Evolutionary conservation across 495 filamentous ascomycete species (phyloP).

Genomic region (Daldinia childiae): DNA sequence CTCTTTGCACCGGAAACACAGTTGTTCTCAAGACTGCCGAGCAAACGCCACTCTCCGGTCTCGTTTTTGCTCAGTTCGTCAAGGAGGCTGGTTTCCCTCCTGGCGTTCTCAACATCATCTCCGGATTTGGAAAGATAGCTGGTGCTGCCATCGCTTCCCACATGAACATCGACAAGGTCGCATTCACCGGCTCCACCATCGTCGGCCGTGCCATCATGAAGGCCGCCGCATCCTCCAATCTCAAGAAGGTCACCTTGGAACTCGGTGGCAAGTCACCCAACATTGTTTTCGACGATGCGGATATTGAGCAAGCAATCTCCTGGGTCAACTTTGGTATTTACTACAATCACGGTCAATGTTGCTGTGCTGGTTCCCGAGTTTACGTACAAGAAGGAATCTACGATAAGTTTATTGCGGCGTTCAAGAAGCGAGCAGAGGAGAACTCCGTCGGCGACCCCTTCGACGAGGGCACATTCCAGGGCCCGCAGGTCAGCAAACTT

Average conservation of each 20-base stretch:
- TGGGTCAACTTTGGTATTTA: slow-evolving; percentile 99
- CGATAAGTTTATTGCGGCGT: slow-evolving; percentile 88
- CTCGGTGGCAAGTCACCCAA: slow-evolving; percentile 98
- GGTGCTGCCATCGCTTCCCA: slow-evolving; percentile 92
- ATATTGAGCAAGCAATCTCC: slow-evolving; percentile 94
- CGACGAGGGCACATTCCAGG: slow-evolving; percentile 88
- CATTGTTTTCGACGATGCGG: slow-evolving; percentile 95
- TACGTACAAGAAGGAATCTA: slow-evolving; percentile 97
- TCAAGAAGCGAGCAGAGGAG: slow-evolving; percentile 83
- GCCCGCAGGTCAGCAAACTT: slow-evolving; percentile 92
- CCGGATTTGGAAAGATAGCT: slow-evolving; percentile 87
- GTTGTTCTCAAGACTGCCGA: slow-evolving; percentile 95
- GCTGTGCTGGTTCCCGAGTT: slow-evolving; percentile 94
- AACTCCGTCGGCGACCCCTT: slow-evolving; percentile 97
- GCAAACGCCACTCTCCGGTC: slow-evolving; percentile 91
- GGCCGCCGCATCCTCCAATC: slow-evolving; percentile 90
- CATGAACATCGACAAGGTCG: slow-evolving; percentile 98
- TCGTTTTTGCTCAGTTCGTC: slow-evolving; percentile 80
- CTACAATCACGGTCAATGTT: slow-evolving; percentile 99
- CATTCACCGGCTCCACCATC: slow-evolving; percentile 94
- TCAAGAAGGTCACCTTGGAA: slow-evolving; percentile 99
- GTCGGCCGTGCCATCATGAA: slow-evolving; percentile 95
- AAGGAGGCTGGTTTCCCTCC: slow-evolving; percentile 97
- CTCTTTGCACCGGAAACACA: slow-evolving; percentile 88
- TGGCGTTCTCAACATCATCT: slow-evolving; percentile 95